Conservation (phyloP, 805 yeast genomes). For the Hanseniaspora lachancei region DNA sequence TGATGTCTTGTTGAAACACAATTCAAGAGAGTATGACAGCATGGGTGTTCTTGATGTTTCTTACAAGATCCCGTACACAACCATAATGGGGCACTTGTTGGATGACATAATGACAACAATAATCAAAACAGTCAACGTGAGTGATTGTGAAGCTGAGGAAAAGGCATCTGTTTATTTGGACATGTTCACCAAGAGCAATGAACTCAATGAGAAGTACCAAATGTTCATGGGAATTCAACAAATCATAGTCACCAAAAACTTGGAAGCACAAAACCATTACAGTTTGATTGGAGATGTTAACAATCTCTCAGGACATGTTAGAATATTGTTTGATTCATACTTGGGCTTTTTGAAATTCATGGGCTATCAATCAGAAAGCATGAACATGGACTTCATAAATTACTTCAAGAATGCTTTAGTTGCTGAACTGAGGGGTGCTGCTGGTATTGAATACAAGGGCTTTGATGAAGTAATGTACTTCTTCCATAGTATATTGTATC, state of each 20-base stretch:
- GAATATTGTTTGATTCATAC: slow-evolving; percentile 2
- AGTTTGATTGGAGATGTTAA: background rate
- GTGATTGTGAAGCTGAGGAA: background rate
- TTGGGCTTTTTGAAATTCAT: background rate
- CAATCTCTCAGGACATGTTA: slow-evolving; percentile 1
- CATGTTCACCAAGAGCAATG: background rate
- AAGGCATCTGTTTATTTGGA: background rate
- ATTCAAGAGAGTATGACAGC: background rate
- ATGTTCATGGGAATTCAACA: background rate
- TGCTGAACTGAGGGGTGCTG: slow-evolving; percentile 2
- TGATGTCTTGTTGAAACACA: background rate
- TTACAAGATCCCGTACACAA: slow-evolving; percentile 4
- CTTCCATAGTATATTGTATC: background rate
- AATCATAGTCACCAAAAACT: background rate
- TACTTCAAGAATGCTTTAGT: background rate
- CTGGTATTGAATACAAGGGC: background rate
- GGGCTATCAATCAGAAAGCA: background rate
- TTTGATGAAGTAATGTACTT: background rate
- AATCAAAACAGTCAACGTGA: background rate
- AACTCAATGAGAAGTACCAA: background rate
- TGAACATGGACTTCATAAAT: slow-evolving; percentile 2
- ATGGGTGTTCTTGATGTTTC: slow-evolving; percentile 1
- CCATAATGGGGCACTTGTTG: slow-evolving; percentile 4
- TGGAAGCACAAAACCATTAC: background rate
- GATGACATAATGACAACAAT: background rate